Evolutionary conservation across 306 rosid genomes (phyloP).

Genomic region (Begonia loranthoides): DNA sequence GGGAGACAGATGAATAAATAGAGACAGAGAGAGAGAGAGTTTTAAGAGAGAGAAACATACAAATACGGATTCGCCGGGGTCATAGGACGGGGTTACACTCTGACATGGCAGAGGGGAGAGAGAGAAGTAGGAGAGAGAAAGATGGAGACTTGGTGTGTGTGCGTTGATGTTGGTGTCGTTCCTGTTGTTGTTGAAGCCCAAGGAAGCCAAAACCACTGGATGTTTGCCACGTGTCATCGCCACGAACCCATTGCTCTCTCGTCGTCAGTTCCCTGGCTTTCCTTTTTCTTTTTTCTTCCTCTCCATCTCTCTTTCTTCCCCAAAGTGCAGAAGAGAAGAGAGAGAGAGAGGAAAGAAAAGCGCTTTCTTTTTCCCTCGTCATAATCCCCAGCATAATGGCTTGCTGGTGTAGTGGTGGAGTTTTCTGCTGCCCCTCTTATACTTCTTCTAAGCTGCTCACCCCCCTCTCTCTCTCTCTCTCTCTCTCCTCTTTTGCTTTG

Average conservation of each 20-base stretch:
- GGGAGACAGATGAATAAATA: conserved; percentile 37
- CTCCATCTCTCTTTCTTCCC: background rate
- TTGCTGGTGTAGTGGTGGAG: too few relatives aligned
- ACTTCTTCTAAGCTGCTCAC: background rate
- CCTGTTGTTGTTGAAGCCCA: conserved; percentile 19
- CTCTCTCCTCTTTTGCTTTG: too few relatives aligned
- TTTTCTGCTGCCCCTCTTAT: too few relatives aligned
- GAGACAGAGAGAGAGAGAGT: conserved; percentile 24
- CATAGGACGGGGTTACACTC: conserved; percentile 78
- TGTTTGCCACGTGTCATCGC: conserved; percentile 14
- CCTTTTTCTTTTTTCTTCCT: conserved; percentile 2
- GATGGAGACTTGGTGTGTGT: background rate
- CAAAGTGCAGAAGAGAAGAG: too few relatives aligned
- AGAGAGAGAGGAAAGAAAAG: too few relatives aligned
- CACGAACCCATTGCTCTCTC: conserved; percentile 6
- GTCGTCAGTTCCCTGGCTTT: conserved; percentile 5
- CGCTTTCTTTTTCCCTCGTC: too few relatives aligned
- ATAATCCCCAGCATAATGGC: too few relatives aligned
- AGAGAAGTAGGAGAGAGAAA: conserved; percentile 4
- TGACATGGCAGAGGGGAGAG: conserved; percentile 82
- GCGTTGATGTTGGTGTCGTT: conserved; percentile 10
- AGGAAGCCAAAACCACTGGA: conserved; percentile 15
- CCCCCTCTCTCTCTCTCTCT: background rate
- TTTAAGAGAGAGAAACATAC: conserved; percentile 25
- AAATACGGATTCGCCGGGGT: conserved; percentile 90